Base-by-base conservation (phyloP, 1,284 basidiomycete species). In the Moesziomyces sp. region DNA sequence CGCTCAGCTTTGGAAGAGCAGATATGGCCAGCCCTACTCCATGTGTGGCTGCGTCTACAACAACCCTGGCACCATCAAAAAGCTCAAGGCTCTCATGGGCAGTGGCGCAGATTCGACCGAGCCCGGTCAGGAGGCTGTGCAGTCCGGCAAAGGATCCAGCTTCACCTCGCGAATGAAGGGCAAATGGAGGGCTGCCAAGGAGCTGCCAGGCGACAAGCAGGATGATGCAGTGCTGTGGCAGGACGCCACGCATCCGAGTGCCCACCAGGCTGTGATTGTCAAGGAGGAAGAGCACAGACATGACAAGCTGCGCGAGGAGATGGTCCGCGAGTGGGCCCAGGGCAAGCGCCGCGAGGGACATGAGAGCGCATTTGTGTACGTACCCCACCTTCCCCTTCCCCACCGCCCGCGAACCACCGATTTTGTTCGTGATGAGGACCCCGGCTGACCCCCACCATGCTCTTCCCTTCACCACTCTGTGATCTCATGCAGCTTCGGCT, bases 11-110 rank as follows among this genome's bases (percentile, higher is more conserved):
- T 80, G 78, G 78, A 64, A 62, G 54, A 24, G 60, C 35, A 44
- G 52, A 1, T 78, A 61, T 59, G 40, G 46, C 11, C 78, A 79
- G 63, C 76, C 74, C 5, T 79, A 78, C 42, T 69, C 67, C 7
- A 18, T 66, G 19, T 79, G 76, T 50, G 76, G 78, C 28, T 79
- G 78, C 46, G 26, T 76, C 14, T 61, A 65, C 53, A 74, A 74
- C 58, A 70, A 48, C 46, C 59, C 66, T 6, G 48, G 59, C 23
- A 35, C 73, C 40, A 42, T 68, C 43, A 65, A 65, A 53, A 54
- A 62, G 55, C 50, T 74, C 47, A 65, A 74, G 51, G 42, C 35
- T 13, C 16, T 74, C 28, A 49, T 74, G 14, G 62, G 58, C 9
- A 57, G 58, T 26, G 46, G 50, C 42, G 44, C 23, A 26, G n/a